phyloP scores from a whole-genome alignment of 805 yeast species.

The Lachancea fermentati region DNA sequence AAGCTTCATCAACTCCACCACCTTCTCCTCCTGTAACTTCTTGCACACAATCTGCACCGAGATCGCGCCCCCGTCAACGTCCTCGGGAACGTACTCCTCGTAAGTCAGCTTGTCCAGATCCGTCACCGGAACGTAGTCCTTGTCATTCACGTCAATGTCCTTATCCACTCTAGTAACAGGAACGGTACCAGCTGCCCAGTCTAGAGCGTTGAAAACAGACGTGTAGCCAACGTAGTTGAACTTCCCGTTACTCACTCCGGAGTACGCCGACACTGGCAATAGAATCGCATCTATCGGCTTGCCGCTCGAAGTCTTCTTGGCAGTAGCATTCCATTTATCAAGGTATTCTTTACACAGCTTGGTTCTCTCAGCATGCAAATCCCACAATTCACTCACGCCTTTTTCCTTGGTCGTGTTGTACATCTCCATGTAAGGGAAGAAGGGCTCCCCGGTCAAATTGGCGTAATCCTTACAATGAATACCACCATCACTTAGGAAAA shows the following conservation, averaged over 20 bases:
- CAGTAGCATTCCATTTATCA: constrained; percentile 40
- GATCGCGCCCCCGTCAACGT: constrained; percentile 55
- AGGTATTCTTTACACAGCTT: constrained; percentile 35
- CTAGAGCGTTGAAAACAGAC: constrained; percentile 47
- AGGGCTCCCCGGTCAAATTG: constrained; percentile 40
- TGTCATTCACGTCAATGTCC: constrained; percentile 32
- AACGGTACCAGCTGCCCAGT: constrained; percentile 50
- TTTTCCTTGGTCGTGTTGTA: constrained; percentile 35
- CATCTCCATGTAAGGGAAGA: constrained; percentile 38
- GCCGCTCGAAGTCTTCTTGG: constrained; percentile 33
- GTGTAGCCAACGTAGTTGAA: constrained; percentile 47
- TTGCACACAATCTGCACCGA: constrained; percentile 62
- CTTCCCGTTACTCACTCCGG: constrained; percentile 36
- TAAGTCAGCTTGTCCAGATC: constrained; percentile 41
- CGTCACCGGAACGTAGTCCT: constrained; percentile 30
- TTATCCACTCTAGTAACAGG: constrained; percentile 56
- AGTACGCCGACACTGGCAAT: constrained; percentile 43
- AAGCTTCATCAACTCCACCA: constrained; percentile 41
- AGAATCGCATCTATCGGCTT: constrained; percentile 44
- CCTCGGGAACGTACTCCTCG: constrained; percentile 44
- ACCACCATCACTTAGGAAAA: constrained; percentile 45
- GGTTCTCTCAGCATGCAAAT: constrained; percentile 37
- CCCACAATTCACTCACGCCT: constrained; percentile 39
- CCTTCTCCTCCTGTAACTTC: constrained; percentile 58
- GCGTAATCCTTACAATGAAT: constrained; percentile 33